Conservation (phyloP, 2,329 filamentous ascomycete species). For the Tolypocladium inflatum region DNA sequence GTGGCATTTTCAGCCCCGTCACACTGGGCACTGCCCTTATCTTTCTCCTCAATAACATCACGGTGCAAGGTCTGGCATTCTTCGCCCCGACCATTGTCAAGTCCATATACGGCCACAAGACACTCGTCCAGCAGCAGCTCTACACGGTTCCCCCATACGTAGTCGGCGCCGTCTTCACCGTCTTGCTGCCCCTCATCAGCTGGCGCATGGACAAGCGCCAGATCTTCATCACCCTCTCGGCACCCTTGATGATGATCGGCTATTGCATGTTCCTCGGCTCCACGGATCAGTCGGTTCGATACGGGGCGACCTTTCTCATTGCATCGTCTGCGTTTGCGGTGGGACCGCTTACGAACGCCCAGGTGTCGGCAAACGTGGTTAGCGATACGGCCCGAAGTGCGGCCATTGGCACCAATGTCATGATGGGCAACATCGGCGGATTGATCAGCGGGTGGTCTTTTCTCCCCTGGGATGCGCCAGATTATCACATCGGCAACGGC, state of each 20-base stretch:
- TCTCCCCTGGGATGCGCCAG: constrained; percentile 50
- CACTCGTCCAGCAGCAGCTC: constrained; percentile 54
- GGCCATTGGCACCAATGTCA: constrained; percentile 57
- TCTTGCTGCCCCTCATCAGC: constrained; percentile 51
- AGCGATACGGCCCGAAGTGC: constrained; percentile 59
- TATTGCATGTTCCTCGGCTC: constrained; percentile 63
- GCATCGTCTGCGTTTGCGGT: constrained; percentile 53
- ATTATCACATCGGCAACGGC: constrained; percentile 64
- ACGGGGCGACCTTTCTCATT: constrained; percentile 63
- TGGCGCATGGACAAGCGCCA: constrained; percentile 51
- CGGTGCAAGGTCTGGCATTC: constrained; percentile 61
- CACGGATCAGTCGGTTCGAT: constrained; percentile 41
- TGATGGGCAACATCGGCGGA: constrained; percentile 66
- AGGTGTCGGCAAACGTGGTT: constrained; percentile 61
- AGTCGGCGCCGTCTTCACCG: constrained; percentile 57
- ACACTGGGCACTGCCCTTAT: constrained; percentile 46
- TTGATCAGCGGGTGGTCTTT: constrained; percentile 58
- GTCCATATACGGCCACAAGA: constrained; percentile 52
- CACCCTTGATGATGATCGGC: constrained; percentile 57
- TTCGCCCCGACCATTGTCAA: constrained; percentile 60
- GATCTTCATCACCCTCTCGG: constrained; percentile 49
- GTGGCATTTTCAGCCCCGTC: constrained; percentile 55
- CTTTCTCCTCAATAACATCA: constrained; percentile 59
- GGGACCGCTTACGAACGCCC: constrained; percentile 56
- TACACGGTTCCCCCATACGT: constrained; percentile 63